Conservation (phyloP, 2,329 filamentous ascomycete genomes). For the Akanthomyces muscarius region DNA sequence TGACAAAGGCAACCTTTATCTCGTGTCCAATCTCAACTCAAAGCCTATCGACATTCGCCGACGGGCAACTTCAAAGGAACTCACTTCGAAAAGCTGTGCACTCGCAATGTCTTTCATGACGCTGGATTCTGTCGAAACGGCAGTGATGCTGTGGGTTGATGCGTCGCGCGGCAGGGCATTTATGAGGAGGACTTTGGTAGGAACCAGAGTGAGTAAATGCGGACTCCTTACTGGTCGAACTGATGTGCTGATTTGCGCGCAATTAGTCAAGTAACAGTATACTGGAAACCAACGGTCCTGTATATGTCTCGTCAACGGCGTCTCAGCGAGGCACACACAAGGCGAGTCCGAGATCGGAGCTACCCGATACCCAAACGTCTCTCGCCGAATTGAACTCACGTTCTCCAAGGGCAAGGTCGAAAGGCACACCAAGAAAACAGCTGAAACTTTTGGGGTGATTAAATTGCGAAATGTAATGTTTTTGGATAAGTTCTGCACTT, state of each 20-base stretch:
- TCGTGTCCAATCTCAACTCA: slow-evolving; percentile 35
- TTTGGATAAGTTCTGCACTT: too few relatives aligned
- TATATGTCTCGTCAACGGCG: not conserved
- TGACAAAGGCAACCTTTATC: slow-evolving; percentile 37
- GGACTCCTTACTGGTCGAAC: too few relatives aligned
- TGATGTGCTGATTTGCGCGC: not conserved
- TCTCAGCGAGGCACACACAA: not conserved
- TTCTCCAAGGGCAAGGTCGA: not conserved
- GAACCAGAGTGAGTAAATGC: slow-evolving; percentile 14
- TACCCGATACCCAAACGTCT: not conserved
- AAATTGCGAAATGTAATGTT: too few relatives aligned
- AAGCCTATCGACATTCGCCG: slow-evolving; percentile 35
- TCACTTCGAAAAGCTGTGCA: slow-evolving; percentile 35
- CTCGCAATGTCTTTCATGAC: slow-evolving; percentile 37
- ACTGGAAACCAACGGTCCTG: slow-evolving; percentile 7
- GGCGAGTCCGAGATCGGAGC: not conserved
- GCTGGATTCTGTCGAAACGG: slow-evolving; percentile 33
- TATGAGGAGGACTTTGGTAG: slow-evolving; percentile 29
- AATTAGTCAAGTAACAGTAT: slow-evolving; percentile 1
- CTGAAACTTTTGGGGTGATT: not conserved
- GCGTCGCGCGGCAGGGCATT: slow-evolving; percentile 29
- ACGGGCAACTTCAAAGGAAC: slow-evolving; percentile 33
- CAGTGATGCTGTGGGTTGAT: slow-evolving; percentile 39
- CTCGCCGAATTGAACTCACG: not conserved
- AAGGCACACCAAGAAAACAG: slow-evolving; percentile 4